Evolutionary conservation across 495 filamentous ascomycete species (phyloP).

Genomic region (Penicillium mononematosum): DNA sequence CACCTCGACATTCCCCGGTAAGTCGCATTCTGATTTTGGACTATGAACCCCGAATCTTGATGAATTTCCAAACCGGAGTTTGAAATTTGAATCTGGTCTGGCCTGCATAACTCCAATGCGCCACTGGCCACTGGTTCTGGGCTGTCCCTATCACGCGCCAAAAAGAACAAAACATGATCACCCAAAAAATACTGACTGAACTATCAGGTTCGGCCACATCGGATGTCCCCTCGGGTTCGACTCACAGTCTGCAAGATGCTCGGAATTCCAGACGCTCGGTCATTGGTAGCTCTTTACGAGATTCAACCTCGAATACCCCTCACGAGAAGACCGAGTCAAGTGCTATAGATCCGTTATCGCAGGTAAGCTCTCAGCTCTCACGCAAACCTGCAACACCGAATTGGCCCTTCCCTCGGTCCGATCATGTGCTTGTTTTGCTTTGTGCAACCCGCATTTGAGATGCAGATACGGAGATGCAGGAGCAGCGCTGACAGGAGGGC

Average conservation of each 20-base stretch:
- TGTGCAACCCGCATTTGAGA: slow-evolving; percentile 15
- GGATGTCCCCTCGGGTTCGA: slow-evolving; percentile 40
- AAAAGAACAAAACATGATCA: background rate
- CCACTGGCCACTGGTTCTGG: background rate
- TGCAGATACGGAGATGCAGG: slow-evolving; percentile 14
- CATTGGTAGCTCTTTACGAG: slow-evolving; percentile 25
- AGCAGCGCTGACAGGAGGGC: slow-evolving; percentile 13
- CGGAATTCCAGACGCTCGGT: slow-evolving; percentile 25
- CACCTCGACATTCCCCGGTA: slow-evolving; percentile 25
- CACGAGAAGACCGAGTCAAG: slow-evolving; percentile 39
- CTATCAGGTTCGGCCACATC: slow-evolving; percentile 33
- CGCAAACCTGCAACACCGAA: background rate
- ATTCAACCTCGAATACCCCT: slow-evolving; percentile 31
- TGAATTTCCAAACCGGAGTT: background rate
- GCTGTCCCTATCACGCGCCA: slow-evolving; percentile 1
- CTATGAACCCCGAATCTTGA: background rate
- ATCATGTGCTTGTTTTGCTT: slow-evolving; percentile 8
- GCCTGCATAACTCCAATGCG: slow-evolving; percentile 6
- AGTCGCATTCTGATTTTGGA: slow-evolving; percentile 3
- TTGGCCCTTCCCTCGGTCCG: background rate
- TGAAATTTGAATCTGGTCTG: background rate
- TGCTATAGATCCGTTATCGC: slow-evolving; percentile 57
- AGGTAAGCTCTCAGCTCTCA: slow-evolving; percentile 37
- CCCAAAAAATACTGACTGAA: slow-evolving; percentile 9
- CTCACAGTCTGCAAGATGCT: slow-evolving; percentile 35